Evolutionary conservation across 2,329 filamentous ascomycete species (phyloP), one percentile per base, ranked within the genome.

Genomic region (Ilyonectria mors-panacis): DNA sequence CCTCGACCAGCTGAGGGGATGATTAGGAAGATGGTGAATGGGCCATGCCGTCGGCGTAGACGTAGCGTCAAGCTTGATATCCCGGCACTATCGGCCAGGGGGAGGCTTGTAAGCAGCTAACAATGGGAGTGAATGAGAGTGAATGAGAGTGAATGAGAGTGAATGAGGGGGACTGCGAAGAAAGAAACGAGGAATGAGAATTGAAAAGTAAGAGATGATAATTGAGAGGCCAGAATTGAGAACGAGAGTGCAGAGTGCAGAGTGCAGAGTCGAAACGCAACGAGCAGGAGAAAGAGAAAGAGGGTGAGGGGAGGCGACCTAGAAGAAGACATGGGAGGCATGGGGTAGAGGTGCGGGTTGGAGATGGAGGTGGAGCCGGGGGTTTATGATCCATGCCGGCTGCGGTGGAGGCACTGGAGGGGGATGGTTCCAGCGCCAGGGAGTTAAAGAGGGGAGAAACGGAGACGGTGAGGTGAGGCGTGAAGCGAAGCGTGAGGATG

Each of bases 321-420:
- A 47, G 58, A 65, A 59, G 58, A 37, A 60, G 62, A 72, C 55
- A 62, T 47, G 44, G 62, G 59, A 65, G 63, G 44, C 48, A 59
- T 58, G 51, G 47, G 48, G 12, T 42, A 28, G 44, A 57, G 33
- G 55, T 30, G 62, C 57, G 62, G 70, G 73, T 70, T 74, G 71
- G 73, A 75, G 39, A 58, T 26, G 45, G 68, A 69, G 73, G 73
- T 74, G 71, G 73, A 73, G 73, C 65, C 68, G 66, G 53, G 39
- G 17, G 39, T 42, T 42, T 67, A 70, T 65, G 62, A 70, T 57
- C 54, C 53, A 59, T 71, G 70, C 68, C 63, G 70, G 63, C 60
- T 47, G 54, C 48, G 54, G 66, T 69, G 66, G 67, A 69, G 66
- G 67, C 59, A 68, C 58, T 67, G 67, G 70, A 73, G 70, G 35